phyloP scores from a whole-genome alignment of 2,329 filamentous ascomycete genomes.

The Fusarium ambrosium region DNA sequence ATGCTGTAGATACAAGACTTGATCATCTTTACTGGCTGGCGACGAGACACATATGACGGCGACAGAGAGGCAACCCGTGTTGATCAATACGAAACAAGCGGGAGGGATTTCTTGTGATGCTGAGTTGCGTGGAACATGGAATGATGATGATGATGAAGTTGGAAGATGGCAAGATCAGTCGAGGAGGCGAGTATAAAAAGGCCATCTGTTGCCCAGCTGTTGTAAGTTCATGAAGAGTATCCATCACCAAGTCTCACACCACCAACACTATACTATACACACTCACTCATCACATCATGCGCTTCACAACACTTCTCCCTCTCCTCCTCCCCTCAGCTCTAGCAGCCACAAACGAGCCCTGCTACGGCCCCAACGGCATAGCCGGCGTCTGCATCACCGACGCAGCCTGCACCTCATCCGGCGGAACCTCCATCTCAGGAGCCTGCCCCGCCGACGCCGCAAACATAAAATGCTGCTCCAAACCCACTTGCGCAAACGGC shows the following conservation, averaged over 20 bases:
- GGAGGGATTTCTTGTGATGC: background rate
- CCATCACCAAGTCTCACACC: background rate
- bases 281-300: constrained; percentile 34
- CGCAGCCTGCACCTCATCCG: constrained; percentile 51
- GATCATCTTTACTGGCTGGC: background rate
- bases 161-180: background rate
- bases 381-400: constrained; percentile 57
- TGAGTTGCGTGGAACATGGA: constrained; percentile 5
- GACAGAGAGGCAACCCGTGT: constrained; percentile 4
- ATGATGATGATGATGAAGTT: background rate
- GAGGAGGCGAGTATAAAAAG: constrained; percentile 14
- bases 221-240: background rate
- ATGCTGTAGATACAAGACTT: constrained; percentile 32
- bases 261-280: background rate
- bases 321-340: constrained; percentile 34
- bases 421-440: constrained; percentile 55
- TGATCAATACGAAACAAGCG: constrained; percentile 31
- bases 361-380: constrained; percentile 44
- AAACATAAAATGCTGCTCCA: constrained; percentile 59
- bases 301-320: constrained; percentile 25
- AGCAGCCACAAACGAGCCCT: constrained; percentile 51
- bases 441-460: constrained; percentile 55
- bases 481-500: constrained; percentile 52
- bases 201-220: background rate
- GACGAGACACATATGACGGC: background rate